Base-by-base conservation (phyloP, 83 land plant genomes). In the Isoetes engelmannii region DNA sequence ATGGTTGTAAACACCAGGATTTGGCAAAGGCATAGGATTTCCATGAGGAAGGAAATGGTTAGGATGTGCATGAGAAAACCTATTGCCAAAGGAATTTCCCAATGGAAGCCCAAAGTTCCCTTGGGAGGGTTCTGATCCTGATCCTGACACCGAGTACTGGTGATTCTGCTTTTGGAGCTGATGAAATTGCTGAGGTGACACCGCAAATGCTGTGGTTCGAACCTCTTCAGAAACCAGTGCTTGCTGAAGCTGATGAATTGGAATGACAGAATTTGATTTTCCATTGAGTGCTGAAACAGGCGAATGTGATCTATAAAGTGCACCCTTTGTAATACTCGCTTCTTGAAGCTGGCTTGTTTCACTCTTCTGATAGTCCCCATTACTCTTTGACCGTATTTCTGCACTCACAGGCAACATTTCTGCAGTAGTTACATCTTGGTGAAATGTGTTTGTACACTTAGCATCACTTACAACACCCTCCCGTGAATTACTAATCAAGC, bases 201-300 rank as follows among this genome's bases (percentile, higher is more conserved):
- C 37, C 37, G 37, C 37, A 28, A 28, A 28, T 28, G 37, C 2
- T 28, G 37, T 28, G 37, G 37, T 28, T 28, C 37, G 37, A 28
- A 28, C 37, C 37, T 28, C 62, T 59, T 59, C 28, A 12, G 62
- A 59, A 12, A 42, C 12, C 62, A 59, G 19, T 8, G 62, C 62
- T 37, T 59, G 62, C 62, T 59, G 62, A 10, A 59, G 62, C 62
- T 59, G 62, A 18, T 59, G 62, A 7, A 59, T 20, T 37, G 18
- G 62, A 28, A 28, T 28, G 10, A 59, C 10, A 12, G 62, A 12
- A 42, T 1, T 12, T 4, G 62, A 59, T 18, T 59, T 59, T 37
- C 28, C 28, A 17, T 51, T 51, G 20, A 59, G 12, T 37, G 28
- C 10, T 37, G 62, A 42, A 28, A 28, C 37, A 59, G 62, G 62